Evolutionary conservation across 495 filamentous ascomycete genomes (phyloP).

Genomic region (Copromyces sp.): DNA sequence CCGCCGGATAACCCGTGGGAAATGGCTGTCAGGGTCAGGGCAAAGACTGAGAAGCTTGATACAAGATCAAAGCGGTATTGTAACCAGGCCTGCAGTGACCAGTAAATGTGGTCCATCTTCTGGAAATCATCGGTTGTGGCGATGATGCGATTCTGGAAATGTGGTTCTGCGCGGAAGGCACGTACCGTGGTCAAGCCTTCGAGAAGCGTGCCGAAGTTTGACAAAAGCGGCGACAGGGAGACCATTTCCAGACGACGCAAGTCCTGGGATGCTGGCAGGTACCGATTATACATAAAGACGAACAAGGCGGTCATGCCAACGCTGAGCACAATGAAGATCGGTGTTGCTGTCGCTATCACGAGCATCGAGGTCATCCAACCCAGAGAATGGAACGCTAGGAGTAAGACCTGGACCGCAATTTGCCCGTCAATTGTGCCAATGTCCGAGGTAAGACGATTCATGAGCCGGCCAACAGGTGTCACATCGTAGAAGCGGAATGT

Average conservation of each 20-base stretch:
- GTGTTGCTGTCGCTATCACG: slow-evolving; percentile 67
- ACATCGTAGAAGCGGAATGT: slow-evolving; percentile 84
- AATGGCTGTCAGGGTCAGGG: slow-evolving; percentile 59
- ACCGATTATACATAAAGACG: slow-evolving; percentile 56
- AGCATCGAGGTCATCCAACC: slow-evolving; percentile 60
- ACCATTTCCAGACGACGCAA: slow-evolving; percentile 76
- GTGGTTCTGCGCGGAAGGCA: slow-evolving; percentile 59
- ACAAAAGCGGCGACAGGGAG: slow-evolving; percentile 69
- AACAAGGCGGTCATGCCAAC: slow-evolving; percentile 52
- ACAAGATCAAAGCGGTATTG: slow-evolving; percentile 66
- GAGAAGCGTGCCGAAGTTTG: slow-evolving; percentile 72
- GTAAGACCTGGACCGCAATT: slow-evolving; percentile 58
- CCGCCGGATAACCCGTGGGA: slow-evolving; percentile 60
- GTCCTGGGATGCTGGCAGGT: slow-evolving; percentile 73
- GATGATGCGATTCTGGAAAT: slow-evolving; percentile 68
- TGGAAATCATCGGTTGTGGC: slow-evolving; percentile 71
- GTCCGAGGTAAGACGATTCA: slow-evolving; percentile 80
- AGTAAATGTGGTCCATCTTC: slow-evolving; percentile 90
- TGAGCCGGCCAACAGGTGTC: slow-evolving; percentile 71
- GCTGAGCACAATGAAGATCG: slow-evolving; percentile 62
- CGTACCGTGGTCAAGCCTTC: slow-evolving; percentile 74
- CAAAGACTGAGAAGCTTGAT: slow-evolving; percentile 59
- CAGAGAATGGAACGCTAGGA: slow-evolving; percentile 52
- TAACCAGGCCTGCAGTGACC: slow-evolving; percentile 75
- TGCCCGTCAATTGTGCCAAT: slow-evolving; percentile 75